Evolutionary conservation across 2,329 filamentous ascomycete species (phyloP), one percentile per base, ranked within the genome.

Genomic region (Talaromyces sp.): DNA sequence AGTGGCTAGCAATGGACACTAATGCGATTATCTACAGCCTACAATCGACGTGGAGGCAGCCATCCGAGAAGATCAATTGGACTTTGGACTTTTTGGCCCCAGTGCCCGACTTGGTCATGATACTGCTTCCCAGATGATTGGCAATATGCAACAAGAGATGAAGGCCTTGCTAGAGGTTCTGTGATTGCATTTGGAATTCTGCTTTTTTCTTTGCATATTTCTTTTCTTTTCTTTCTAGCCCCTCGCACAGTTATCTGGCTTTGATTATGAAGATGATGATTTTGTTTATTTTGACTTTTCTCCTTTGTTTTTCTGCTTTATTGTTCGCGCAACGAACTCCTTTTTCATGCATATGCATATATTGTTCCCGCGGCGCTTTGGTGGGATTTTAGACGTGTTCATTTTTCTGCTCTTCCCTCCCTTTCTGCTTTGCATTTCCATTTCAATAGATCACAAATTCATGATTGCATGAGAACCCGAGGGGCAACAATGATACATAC

Each of bases 31-130:
- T 42, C n/a, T 60, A 55, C 51, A 64, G 62, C 57, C 62, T 53
- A 64, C 61, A 36, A 56, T 64, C 17, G 62, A 64, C 30, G 59
- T 64, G 24, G 62, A 64, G 47, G 62, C 62, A 3, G 62, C 62
- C 10, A 54, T 64, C 33, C 62, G 62, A 33, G 48, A 62, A 6
- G 59, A 47, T 22, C 41, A 42, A 20, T 48, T 64, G 37, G 62
- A 64, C 43, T 62, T 64, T 47, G 62, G 62, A 11, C 47, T 64
- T 39, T 64, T 64, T 32, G 62, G 52, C 4, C 51, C 62, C 7
- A 41, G 47, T 11, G 33, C 48, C 37, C 55, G 59, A 29, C 52
- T 64, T 19, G 55, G 50, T 36, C 19, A 29, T 30, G 37, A 41
- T 16, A 56, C 40, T 30, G 59, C 61, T 10, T 51, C 52, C 35